Evolutionary conservation across 805 yeast species (phyloP), one percentile per base, ranked within the genome.

Genomic region (Ogataea siamensis): DNA sequence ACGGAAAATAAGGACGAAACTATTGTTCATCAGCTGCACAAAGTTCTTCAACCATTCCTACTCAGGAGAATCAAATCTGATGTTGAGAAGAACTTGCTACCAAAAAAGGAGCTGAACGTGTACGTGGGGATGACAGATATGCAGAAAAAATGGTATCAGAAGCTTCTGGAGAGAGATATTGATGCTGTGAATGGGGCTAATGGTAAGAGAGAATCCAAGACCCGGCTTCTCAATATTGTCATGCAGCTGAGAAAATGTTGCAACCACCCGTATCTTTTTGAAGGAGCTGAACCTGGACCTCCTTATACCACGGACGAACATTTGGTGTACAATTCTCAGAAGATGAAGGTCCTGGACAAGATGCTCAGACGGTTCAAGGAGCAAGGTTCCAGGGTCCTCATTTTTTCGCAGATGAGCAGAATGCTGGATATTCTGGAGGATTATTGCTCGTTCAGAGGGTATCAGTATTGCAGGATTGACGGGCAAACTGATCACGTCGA

Each of bases 241-340:
- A 84, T 84, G 94, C 94, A 84, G 58, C 67, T 84, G 53, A 73
- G 93, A 56, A 84, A 84, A 58, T 84, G 93, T 58, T 84, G 91
- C 63, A 84, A 84, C 52, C 94, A 84, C 63, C 94, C 94, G 10
- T 84, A 84, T 55, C 62, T 84, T 26, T 84, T 84, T 53, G 93
- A 84, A 57, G 94, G 94, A 29, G 93, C 91, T 1, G 94, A 84
- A 54, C 93, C 93, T 1, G 94, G 94, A 9, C 94, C 94, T 13
- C 94, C 94, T 15, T 84, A 68, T 51, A 84, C 93, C 7, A 84
- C 91, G 0, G 94, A 84, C 59, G 93, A 84, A 56, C 94, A 84
- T 63, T 68, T 84, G 57, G 80, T 84, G 22, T 81, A 60, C 59
- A 84, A 84, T 57, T 71, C 88, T 4, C 81, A 79, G 39, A 84